These are phyloP conservation scores for Colletotrichum graminicola DNA, from an alignment of 2,329 filamentous ascomycete genomes.

Conservation along the genomic window DNA sequence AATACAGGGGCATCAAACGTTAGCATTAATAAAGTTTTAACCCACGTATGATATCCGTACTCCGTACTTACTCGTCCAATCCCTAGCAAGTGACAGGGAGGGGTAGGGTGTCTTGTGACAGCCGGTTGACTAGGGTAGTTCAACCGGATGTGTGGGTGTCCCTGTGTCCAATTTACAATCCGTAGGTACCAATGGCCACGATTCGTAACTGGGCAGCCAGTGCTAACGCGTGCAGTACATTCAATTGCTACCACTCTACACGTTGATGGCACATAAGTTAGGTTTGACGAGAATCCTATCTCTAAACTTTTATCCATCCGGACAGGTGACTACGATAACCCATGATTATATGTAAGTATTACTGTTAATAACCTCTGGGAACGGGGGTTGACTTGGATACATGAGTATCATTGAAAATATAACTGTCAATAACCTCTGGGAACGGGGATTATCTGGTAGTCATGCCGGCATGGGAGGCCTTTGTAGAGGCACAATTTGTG, in stretches of 20 bases:
- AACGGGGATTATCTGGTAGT: not conserved
- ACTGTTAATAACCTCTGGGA: not conserved
- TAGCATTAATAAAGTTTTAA: constrained; percentile 15
- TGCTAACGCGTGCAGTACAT: not conserved
- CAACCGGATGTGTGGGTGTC: not conserved
- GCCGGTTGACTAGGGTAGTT: not conserved
- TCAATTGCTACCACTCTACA: not conserved
- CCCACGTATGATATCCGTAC: too few species aligned
- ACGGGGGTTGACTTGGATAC: not conserved
- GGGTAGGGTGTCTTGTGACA: not conserved
- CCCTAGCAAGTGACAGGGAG: too few species aligned
- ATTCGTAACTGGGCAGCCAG: not conserved
- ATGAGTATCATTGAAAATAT: constrained; percentile 3
- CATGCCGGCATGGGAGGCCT: too few species aligned
- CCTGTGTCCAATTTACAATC: too few species aligned
- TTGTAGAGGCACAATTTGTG: not conserved
- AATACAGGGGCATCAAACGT: constrained; percentile 16
- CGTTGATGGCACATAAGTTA: too few species aligned
- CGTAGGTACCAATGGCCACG: too few species aligned
- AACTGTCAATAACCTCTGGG: not conserved
- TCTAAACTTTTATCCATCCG: too few species aligned
- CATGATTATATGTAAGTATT: not conserved
- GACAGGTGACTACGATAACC: not conserved
- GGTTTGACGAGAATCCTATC: too few species aligned
- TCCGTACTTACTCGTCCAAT: not conserved